phyloP scores from a whole-genome alignment of 73 alveolate genomes.

The Paraurostyla sp. region DNA sequence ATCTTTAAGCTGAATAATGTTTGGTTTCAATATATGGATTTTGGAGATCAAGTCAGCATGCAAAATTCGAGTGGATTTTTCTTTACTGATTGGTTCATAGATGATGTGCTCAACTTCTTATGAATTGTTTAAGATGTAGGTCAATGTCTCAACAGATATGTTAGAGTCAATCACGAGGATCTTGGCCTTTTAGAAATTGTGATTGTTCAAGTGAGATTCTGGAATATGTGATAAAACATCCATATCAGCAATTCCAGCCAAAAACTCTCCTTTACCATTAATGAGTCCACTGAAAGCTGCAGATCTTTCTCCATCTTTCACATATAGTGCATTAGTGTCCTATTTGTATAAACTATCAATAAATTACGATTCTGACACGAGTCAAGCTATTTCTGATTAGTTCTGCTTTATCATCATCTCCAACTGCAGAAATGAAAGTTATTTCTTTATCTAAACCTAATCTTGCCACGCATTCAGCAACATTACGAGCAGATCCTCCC shows the following conservation, averaged over 20 bases:
- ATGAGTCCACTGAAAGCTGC: conserved; percentile 47
- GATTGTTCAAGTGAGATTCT: background rate
- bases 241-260: conserved; percentile 67
- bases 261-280: conserved; percentile 53
- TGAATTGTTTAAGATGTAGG: background rate
- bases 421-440: conserved; percentile 46
- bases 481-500: conserved; percentile 64
- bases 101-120: background rate
- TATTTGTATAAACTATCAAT: background rate
- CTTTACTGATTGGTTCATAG: conserved; percentile 51
- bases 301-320: conserved; percentile 39
- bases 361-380: background rate
- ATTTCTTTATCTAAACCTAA: background rate
- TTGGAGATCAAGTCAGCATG: conserved; percentile 6
- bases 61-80: conserved; percentile 15
- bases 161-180: conserved; percentile 32
- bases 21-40: conserved; percentile 48
- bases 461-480: conserved; percentile 53
- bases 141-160: conserved; percentile 8
- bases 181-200: background rate
- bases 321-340: background rate
- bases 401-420: conserved; percentile 30
- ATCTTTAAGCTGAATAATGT: conserved; percentile 27
- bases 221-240: conserved; percentile 34
- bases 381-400: background rate